Evolutionary conservation across 345 rosid species (phyloP).

Genomic region (Rhodamnia rubescens): DNA sequence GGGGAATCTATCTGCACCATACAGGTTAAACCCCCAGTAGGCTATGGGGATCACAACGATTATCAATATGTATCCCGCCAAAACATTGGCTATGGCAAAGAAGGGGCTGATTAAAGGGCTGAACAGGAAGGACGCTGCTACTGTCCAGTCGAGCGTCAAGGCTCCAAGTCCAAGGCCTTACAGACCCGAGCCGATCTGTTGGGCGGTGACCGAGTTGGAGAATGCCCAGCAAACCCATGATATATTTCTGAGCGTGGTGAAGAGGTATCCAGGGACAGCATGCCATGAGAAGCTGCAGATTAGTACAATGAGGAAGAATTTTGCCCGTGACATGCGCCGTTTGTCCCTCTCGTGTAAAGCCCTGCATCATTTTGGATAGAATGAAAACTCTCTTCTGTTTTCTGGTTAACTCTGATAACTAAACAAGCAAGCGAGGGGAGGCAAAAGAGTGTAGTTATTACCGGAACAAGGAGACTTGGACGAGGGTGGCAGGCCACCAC

Average conservation of each 20-base stretch:
- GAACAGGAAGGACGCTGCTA: constrained; percentile 63
- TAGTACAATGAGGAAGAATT: constrained; percentile 73
- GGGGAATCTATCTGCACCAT: constrained; percentile 54
- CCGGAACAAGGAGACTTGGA: constrained; percentile 88
- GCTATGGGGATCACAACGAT: constrained; percentile 42
- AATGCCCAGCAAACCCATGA: constrained; percentile 92
- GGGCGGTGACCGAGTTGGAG: constrained; percentile 74
- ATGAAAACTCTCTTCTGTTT: background rate
- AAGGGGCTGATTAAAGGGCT: constrained; percentile 88
- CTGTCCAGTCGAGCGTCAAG: constrained; percentile 75
- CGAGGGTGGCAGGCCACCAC: constrained; percentile 95
- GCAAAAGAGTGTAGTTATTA: constrained; percentile 1
- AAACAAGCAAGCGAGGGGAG: background rate
- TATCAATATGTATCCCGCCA: constrained; percentile 49
- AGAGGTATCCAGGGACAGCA: constrained; percentile 69
- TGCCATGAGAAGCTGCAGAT: constrained; percentile 73
- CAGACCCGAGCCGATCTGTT: constrained; percentile 86
- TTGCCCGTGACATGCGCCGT: constrained; percentile 49
- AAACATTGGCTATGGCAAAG: constrained; percentile 75
- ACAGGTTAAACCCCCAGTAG: constrained; percentile 67
- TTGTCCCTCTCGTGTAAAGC: constrained; percentile 85
- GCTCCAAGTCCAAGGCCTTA: constrained; percentile 80
- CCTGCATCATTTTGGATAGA: constrained; percentile 18
- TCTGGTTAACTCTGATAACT: background rate
- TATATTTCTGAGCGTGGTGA: constrained; percentile 67